Evolutionary conservation across 2,329 filamentous ascomycete species (phyloP).

Genomic region (Ophiosphaerella herpotricha): DNA sequence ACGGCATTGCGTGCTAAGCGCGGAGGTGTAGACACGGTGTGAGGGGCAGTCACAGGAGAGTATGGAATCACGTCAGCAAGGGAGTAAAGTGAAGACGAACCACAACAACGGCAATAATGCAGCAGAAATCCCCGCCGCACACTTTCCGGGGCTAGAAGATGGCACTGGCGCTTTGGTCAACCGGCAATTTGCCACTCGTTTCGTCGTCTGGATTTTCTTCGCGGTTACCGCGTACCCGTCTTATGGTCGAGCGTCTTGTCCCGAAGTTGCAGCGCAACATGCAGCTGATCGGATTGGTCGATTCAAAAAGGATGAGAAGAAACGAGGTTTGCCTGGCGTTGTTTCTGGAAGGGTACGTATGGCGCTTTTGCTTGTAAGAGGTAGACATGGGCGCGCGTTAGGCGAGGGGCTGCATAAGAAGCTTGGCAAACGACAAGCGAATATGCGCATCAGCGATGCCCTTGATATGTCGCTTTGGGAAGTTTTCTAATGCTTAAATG

Average conservation of each 20-base stretch:
- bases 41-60: not conserved
- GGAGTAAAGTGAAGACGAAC: no score
- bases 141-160: no score
- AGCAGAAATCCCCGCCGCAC: no score
- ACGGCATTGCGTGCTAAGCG: conserved; percentile 1
- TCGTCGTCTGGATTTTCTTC: not conserved
- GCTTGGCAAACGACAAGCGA: conserved; percentile 1
- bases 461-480: no score
- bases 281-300: no score
- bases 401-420: conserved; percentile 11
- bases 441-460: not conserved
- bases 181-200: no score
- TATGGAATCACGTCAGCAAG: no score
- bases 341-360: no score
- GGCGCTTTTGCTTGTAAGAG: not conserved
- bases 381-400: conserved; percentile 4
- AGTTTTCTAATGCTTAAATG: not conserved
- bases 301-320: no score
- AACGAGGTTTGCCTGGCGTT: not conserved
- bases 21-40: not conserved
- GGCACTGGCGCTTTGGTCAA: no score
- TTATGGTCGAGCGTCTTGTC: not conserved
- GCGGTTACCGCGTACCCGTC: conserved; percentile 6
- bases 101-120: no score
- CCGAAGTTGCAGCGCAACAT: no score